A percentile compares a stretch with the other conserved stretches of the same genome.
phyloP scores from a whole-genome alignment of 1,139 yeast genomes.

The Oligophagozyma castellii region DNA sequence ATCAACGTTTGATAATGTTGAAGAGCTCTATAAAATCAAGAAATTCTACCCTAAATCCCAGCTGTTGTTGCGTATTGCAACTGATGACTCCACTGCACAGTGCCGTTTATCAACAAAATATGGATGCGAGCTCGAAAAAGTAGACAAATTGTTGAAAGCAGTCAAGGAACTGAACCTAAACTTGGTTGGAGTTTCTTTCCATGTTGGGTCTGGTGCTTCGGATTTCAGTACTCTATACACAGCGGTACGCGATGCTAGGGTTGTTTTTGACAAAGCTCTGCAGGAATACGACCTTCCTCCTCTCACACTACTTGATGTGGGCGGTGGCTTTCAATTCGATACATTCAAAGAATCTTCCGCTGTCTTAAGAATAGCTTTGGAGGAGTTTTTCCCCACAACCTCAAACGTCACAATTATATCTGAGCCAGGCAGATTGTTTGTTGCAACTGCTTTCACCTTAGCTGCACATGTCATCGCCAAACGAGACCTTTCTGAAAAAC shows the following conservation, averaged over 20 bases:
- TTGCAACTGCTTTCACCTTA: conserved; percentile 73
- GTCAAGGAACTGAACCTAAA: conserved; percentile 51
- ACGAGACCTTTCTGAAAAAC: conserved; percentile 29
- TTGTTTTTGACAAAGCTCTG: conserved; percentile 50
- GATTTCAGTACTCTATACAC: conserved; percentile 54
- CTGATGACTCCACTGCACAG: conserved; percentile 81
- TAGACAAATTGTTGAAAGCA: conserved; percentile 41
- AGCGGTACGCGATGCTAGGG: conserved; percentile 62
- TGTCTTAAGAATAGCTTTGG: conserved; percentile 44
- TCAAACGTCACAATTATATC: conserved; percentile 52
- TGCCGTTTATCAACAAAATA: conserved; percentile 83
- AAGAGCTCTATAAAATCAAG: conserved; percentile 66
- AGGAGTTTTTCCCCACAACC: conserved; percentile 40
- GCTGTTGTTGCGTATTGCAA: conserved; percentile 66
- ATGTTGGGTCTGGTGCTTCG: conserved; percentile 88
- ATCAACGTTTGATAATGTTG: conserved; percentile 84
- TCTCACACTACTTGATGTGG: conserved; percentile 54
- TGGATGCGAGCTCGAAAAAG: conserved; percentile 58
- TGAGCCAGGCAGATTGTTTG: conserved; percentile 90
- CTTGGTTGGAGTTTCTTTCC: conserved; percentile 83
- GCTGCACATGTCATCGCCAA: conserved; percentile 79
- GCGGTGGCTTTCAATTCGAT: conserved; percentile 79
- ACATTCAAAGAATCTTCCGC: conserved; percentile 50
- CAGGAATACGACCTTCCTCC: conserved; percentile 13
- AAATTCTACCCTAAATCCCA: conserved; percentile 55